phyloP scores from a whole-genome alignment of 2,329 filamentous ascomycete genomes.

The Aureobasidium sp. region DNA sequence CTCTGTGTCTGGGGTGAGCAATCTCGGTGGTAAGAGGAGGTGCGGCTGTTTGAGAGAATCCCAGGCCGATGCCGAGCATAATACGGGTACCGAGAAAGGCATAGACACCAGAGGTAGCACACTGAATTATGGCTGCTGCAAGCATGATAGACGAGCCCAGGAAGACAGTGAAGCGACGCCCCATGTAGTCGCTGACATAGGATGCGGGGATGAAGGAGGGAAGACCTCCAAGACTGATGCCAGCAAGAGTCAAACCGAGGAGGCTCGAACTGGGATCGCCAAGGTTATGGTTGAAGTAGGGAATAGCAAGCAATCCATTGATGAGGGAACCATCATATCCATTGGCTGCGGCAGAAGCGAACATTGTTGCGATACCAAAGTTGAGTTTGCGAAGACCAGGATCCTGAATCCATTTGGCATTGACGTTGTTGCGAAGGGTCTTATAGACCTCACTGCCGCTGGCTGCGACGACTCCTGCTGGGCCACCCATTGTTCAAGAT shows the following conservation, averaged over 20 bases:
- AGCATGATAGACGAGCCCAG: slow-evolving; percentile 21
- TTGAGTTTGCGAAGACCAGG: slow-evolving; percentile 16
- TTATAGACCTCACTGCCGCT: slow-evolving; percentile 15
- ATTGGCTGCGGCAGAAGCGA: slow-evolving; percentile 6
- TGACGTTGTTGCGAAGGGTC: slow-evolving; percentile 15
- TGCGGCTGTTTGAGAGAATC: background rate
- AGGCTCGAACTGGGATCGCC: background rate
- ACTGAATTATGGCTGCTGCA: slow-evolving; percentile 18
- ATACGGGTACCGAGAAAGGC: slow-evolving; percentile 15
- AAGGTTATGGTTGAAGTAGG: background rate
- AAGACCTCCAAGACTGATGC: slow-evolving; percentile 35
- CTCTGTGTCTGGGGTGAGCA: background rate
- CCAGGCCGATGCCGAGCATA: slow-evolving; percentile 28
- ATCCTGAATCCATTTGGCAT: slow-evolving; percentile 15
- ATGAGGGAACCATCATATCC: slow-evolving; percentile 5
- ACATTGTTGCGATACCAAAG: slow-evolving; percentile 6
- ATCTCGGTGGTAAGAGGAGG: background rate
- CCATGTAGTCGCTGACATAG: slow-evolving; percentile 18
- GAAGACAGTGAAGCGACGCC: slow-evolving; percentile 19
- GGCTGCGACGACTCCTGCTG: background rate
- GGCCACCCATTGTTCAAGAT: slow-evolving; percentile 2
- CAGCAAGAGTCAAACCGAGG: slow-evolving; percentile 21
- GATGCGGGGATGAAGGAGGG: slow-evolving; percentile 19
- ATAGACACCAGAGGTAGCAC: slow-evolving; percentile 18
- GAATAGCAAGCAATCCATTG: background rate